Base-by-base conservation (phyloP, 148 eudicot genomes). In the Polygonum maritimum region DNA sequence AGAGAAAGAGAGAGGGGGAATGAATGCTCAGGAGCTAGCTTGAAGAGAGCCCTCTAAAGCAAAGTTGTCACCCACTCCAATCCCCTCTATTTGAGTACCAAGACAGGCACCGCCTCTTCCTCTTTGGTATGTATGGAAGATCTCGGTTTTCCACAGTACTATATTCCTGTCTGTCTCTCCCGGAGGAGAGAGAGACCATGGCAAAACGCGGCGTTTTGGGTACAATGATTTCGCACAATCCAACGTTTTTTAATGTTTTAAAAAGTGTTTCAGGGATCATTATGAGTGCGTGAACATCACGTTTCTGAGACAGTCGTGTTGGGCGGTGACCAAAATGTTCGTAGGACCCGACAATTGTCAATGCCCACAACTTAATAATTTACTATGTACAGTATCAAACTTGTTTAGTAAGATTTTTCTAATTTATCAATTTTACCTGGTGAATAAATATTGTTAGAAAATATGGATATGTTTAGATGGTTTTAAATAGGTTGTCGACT, bases 41-140 rank as follows among this genome's bases (percentile, higher is more conserved):
- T 40, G 31, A 62, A 62, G 31, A 55, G 58, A n/a, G n/a, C 36
- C 67, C 35, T 11, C 15, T 22, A 22, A 58, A 58, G 65, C 31
- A 6, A 21, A 60, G 67, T 60, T 60, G 67, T 60, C 8, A 60
- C 67, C 65, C 67, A 60, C 67, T 60, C 26, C 67, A 58, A 57
- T 58, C 31, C 31, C 67, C 67, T 21, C 67, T n/a, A 18, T 54
- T 54, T 54, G 60, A 54, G 22, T 54, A 60, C 15, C 3, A 60
- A 60, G 11, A 22, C 67, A 60, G 11, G 11, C 67, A 60, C 35
- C 36, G 12, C 36, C 38, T 60, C 22, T 60, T 60, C 11, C 31
- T 26, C 31, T 26, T 26, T 26, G 31, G 31, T 26, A 26, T 13
- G 67, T 60, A 9, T 22, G 67, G 67, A 14, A 26, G 35, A 60